Conservation (phyloP, 148 eudicot species). For the Vaccinium myrtillus region DNA sequence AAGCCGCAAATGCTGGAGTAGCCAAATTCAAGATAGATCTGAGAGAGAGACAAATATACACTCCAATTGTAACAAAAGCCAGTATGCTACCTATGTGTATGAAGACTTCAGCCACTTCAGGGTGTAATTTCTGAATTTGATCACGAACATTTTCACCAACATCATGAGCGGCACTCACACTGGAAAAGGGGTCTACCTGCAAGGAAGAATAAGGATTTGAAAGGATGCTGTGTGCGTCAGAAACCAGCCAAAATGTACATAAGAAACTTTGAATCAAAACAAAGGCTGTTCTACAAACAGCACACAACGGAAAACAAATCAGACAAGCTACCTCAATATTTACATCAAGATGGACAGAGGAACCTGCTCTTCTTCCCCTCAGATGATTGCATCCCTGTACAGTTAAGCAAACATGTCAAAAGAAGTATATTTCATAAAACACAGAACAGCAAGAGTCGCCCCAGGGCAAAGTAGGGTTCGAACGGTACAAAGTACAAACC, state of each 20-base stretch:
- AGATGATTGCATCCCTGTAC: constrained; percentile 83
- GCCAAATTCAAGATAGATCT: not conserved
- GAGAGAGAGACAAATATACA: not conserved
- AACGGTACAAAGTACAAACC: not conserved
- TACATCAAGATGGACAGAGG: constrained; percentile 89
- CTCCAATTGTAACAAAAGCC: not conserved
- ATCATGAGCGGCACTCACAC: constrained; percentile 93
- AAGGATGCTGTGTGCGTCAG: not conserved
- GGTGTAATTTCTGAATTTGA: constrained; percentile 64
- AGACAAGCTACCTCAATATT: constrained; percentile 69
- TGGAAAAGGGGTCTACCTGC: constrained; percentile 93
- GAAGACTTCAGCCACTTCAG: constrained; percentile 93
- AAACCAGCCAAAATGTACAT: not conserved
- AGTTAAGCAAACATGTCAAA: constrained; percentile 10
- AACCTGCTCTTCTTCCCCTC: constrained; percentile 97
- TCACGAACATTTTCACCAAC: constrained; percentile 83
- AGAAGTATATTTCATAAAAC: not conserved
- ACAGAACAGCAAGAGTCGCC: not conserved
- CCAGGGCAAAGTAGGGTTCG: not conserved
- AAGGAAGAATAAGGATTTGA: constrained; percentile 20
- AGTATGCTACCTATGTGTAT: constrained; percentile 76
- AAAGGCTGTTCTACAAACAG: not conserved
- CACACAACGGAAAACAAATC: not conserved
- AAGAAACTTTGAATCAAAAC: constrained; percentile 2
- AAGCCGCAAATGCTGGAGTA: not conserved